Evolutionary conservation across 1,284 basidiomycete species (phyloP).

Genomic region (Leccinum ponderosum): DNA sequence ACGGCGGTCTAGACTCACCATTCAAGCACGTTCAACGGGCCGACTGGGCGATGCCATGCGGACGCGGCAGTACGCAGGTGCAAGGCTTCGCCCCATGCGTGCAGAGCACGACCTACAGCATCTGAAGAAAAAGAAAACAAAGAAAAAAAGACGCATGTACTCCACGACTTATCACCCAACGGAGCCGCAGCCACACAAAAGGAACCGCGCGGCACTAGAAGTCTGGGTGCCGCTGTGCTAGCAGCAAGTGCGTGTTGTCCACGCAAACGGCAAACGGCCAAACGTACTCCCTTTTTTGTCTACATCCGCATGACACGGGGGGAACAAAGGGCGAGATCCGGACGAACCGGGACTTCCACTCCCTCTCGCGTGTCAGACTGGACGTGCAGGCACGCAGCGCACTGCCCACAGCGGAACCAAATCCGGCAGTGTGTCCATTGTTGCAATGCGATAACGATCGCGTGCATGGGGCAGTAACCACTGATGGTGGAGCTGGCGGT

Average conservation of each 20-base stretch:
- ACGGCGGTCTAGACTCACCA: not conserved
- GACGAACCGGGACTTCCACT: slow-evolving; percentile 9
- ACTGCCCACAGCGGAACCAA: slow-evolving; percentile 19
- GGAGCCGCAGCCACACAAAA: slow-evolving; percentile 18
- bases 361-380: not conserved
- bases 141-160: slow-evolving; percentile 16
- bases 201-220: slow-evolving; percentile 9
- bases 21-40: not conserved
- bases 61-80: not conserved
- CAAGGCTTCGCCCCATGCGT: slow-evolving; percentile 8
- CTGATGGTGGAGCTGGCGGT: slow-evolving; percentile 21
- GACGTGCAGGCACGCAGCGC: not conserved
- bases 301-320: not conserved
- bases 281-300: not conserved
- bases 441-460: slow-evolving; percentile 23
- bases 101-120: slow-evolving; percentile 9
- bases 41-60: not conserved
- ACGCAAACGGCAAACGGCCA: slow-evolving; percentile 24
- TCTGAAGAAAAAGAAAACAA: not conserved
- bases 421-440: slow-evolving; percentile 23
- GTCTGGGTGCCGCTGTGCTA: slow-evolving; percentile 5
- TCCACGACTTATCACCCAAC: slow-evolving; percentile 21
- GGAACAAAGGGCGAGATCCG: slow-evolving; percentile 23
- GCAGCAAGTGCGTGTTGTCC: slow-evolving; percentile 16
- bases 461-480: slow-evolving; percentile 10